Conservation (phyloP, 805 yeast genomes). For the Myxozyma vanderwaltii region DNA sequence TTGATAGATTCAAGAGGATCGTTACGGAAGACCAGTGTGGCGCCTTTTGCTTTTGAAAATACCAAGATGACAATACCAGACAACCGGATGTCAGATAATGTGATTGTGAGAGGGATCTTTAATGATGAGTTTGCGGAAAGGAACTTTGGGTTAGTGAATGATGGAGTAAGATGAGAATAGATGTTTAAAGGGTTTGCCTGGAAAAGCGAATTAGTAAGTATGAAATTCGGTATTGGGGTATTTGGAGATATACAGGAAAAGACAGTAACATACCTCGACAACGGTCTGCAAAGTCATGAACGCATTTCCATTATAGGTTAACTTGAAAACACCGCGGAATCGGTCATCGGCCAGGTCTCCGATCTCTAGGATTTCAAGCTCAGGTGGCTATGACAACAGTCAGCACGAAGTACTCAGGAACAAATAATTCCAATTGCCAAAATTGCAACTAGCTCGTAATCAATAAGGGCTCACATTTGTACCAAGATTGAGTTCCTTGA, state of each 20-base stretch:
- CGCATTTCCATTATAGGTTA: slow-evolving; percentile 75
- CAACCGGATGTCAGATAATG: slow-evolving; percentile 67
- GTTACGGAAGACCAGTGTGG: slow-evolving; percentile 83
- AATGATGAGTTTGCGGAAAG: slow-evolving; percentile 66
- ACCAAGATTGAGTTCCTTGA: slow-evolving; percentile 73
- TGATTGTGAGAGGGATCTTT: slow-evolving; percentile 76
- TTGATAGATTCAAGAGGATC: slow-evolving; percentile 84
- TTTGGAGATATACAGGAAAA: too few relatives aligned
- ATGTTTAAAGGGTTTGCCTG: slow-evolving; percentile 83
- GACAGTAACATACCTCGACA: slow-evolving; percentile 45
- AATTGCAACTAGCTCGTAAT: too few relatives aligned
- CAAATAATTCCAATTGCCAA: too few relatives aligned
- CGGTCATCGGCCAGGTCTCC: slow-evolving; percentile 78
- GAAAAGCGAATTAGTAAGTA: neutral
- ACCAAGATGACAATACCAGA: slow-evolving; percentile 85
- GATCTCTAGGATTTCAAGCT: slow-evolving; percentile 75
- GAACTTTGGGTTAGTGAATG: slow-evolving; percentile 68
- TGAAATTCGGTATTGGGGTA: neutral
- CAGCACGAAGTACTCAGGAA: neutral
- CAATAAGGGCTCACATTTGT: too few relatives aligned
- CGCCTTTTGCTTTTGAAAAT: slow-evolving; percentile 76
- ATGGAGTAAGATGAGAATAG: slow-evolving; percentile 49
- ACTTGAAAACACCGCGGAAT: slow-evolving; percentile 79
- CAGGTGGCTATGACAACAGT: slow-evolving; percentile 50
- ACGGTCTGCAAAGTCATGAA: slow-evolving; percentile 72